Conservation (phyloP, 2,329 filamentous ascomycete species). For the Eutypella sp. region DNA sequence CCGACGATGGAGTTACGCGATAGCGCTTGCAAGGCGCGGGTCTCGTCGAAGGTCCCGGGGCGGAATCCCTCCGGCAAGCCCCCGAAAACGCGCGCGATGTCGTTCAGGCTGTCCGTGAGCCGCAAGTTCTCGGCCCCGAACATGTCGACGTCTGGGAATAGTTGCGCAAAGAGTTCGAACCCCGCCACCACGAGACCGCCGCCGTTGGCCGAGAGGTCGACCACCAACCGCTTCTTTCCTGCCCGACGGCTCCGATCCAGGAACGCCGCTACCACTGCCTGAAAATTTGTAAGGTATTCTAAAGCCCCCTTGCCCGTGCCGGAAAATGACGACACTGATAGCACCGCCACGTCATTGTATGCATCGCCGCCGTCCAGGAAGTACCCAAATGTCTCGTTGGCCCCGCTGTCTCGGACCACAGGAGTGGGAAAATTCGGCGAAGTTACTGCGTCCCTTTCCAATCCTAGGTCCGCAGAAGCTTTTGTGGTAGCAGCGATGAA, state of each 20-base stretch:
- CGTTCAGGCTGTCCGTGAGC: slow-evolving; percentile 40
- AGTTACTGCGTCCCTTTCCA: slow-evolving; percentile 3
- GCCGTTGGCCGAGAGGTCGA: slow-evolving; percentile 54
- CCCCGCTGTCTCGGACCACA: slow-evolving; percentile 21
- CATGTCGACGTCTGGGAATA: slow-evolving; percentile 46
- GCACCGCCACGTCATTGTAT: slow-evolving; percentile 28
- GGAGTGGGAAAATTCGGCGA: slow-evolving; percentile 20
- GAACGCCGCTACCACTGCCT: slow-evolving; percentile 24
- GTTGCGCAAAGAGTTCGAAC: slow-evolving; percentile 56
- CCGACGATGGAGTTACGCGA: slow-evolving; percentile 39
- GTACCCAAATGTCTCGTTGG: slow-evolving; percentile 29
- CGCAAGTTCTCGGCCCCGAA: slow-evolving; percentile 48
- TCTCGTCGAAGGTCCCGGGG: slow-evolving; percentile 31
- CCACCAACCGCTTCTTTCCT: slow-evolving; percentile 55
- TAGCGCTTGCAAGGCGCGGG: slow-evolving; percentile 39
- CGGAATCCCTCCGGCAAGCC: slow-evolving; percentile 24
- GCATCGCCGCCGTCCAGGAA: slow-evolving; percentile 26
- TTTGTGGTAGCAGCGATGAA: not conserved
- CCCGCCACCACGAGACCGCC: slow-evolving; percentile 56
- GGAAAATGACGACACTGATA: slow-evolving; percentile 22
- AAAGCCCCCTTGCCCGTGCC: slow-evolving; percentile 15
- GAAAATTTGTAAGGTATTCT: slow-evolving; percentile 33
- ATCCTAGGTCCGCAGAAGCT: no score
- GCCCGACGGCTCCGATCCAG: slow-evolving; percentile 30
- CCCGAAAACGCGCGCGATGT: slow-evolving; percentile 35